phyloP scores from a whole-genome alignment of 2,329 filamentous ascomycete genomes.

The Kalmusia sp. region DNA sequence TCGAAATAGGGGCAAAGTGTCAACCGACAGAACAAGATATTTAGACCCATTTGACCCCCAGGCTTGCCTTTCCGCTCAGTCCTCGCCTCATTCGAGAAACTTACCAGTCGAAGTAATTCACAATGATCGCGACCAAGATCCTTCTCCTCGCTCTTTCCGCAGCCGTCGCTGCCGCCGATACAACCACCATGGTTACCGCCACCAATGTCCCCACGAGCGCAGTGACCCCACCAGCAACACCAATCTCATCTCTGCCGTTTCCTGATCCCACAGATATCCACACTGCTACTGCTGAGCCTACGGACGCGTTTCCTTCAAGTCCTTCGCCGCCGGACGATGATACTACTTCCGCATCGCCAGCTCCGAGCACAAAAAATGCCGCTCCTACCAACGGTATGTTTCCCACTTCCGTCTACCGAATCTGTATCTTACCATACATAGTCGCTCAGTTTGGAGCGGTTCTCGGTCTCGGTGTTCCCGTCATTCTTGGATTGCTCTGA shows the following conservation, averaged over 20 bases:
- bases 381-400: not conserved
- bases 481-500: slow-evolving; percentile 1
- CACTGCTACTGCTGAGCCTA: no score
- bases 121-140: not conserved
- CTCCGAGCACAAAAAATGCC: not conserved
- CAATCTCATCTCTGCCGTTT: not conserved
- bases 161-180: not conserved
- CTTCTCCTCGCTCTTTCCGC: not conserved
- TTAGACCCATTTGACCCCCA: not conserved
- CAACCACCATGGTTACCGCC: not conserved
- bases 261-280: not conserved
- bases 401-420: not conserved
- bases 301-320: not conserved
- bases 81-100: not conserved
- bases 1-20: not conserved
- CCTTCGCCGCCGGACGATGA: no score
- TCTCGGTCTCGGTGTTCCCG: not conserved
- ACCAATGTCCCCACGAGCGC: not conserved
- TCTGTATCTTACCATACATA: not conserved
- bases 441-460: not conserved
- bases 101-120: not conserved
- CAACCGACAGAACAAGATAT: not conserved
- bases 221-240: no score
- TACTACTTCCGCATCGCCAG: not conserved
- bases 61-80: not conserved